These are phyloP conservation scores for Vanderwaltozyma yarrowii DNA, from an alignment of 805 yeast genomes.

Conservation along the genomic window DNA sequence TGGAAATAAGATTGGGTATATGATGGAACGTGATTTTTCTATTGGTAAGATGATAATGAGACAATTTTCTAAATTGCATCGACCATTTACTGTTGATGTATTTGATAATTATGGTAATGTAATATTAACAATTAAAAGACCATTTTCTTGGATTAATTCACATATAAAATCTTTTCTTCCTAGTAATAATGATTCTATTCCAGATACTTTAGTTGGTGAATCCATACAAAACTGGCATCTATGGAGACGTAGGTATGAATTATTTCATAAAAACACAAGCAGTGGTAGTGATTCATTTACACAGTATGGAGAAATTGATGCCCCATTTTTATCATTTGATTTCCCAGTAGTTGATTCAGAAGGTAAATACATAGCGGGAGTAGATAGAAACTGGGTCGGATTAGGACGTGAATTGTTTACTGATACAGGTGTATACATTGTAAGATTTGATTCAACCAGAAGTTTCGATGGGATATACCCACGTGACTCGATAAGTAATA, in stretches of 20 bases:
- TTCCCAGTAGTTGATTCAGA: constrained; percentile 62
- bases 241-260: constrained; percentile 83
- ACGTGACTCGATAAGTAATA: constrained; percentile 22
- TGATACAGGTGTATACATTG: constrained; percentile 85
- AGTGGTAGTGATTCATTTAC: constrained; percentile 35
- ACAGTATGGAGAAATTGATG: constrained; percentile 83
- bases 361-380: constrained; percentile 56
- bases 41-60: constrained; percentile 60
- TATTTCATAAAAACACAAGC: constrained; percentile 42
- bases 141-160: constrained; percentile 82
- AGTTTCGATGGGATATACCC: constrained; percentile 56
- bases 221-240: constrained; percentile 89
- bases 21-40: constrained; percentile 75
- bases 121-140: constrained; percentile 61
- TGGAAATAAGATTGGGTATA: constrained; percentile 69
- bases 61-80: constrained; percentile 72
- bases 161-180: constrained; percentile 70
- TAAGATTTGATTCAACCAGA: constrained; percentile 64
- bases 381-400: constrained; percentile 93
- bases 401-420: constrained; percentile 86
- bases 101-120: constrained; percentile 53
- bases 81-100: constrained; percentile 74
- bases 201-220: constrained; percentile 53
- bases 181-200: background rate
- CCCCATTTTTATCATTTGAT: constrained; percentile 77